Evolutionary conservation across 805 yeast genomes (phyloP), one percentile per base, ranked within the genome.

Genomic region (Trichomonascus vanleenenianus): DNA sequence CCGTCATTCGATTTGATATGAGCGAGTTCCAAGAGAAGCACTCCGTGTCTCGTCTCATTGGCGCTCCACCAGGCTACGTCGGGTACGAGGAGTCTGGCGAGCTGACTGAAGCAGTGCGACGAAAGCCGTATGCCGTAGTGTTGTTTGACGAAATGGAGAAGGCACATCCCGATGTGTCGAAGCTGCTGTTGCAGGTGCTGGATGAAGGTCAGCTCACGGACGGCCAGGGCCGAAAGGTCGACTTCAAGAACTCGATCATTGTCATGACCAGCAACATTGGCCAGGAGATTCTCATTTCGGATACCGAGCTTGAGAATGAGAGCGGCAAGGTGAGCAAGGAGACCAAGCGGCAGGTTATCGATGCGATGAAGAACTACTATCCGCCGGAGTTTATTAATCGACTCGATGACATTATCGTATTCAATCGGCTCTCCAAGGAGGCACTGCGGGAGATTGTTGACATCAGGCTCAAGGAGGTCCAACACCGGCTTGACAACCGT

Each of bases 11-110:
- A 56, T 91, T 91, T 62, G 98, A 91, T 64, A 93, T 93, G 98
- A 85, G 96, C 16, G 98, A 91, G 63, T 91, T 93, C 64, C 97
- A 91, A 67, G 98, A 91, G 61, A 84, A 85, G 61, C 96, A 88
- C 65, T 75, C 95, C 0, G 81, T 93, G 5, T 83, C 96, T 39
- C 77, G 97, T 51, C 74, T 91, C 10, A 88, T 91, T 56, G 98
- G 98, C 43, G 93, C 97, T 0, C 98, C 98, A 3, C 98, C 98
- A 27, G 97, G 97, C 6, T 91, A 91, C 62, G 96, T 91, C 18
- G 93, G 96, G 44, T 89, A 88, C 66, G 98, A 91, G 59, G 93
- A 85, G 56, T 70, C 77, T 34, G 98, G 98, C 43, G 97, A 93
- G 65, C 72, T 93, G 52, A 93, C 98, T 1, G 97, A 93, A 64